Evolutionary conservation across 2,329 filamentous ascomycete species (phyloP).

Genomic region (Aspergillus sp.): DNA sequence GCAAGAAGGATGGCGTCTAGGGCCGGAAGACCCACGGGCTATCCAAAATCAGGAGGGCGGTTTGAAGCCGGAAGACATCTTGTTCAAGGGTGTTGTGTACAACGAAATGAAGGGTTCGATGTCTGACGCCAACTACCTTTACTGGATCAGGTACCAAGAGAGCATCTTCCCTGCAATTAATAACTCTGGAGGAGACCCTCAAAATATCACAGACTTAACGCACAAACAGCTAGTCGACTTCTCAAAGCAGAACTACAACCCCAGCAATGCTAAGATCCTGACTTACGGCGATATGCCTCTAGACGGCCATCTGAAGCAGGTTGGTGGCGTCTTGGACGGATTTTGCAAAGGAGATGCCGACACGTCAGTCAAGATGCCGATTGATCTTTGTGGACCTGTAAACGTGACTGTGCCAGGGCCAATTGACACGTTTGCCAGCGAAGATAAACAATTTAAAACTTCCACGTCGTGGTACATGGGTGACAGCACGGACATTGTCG

Average conservation of each 20-base stretch:
- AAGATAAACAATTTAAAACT: constrained; percentile 87
- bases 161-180: constrained; percentile 92
- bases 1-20: constrained; percentile 95
- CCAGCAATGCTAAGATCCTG: constrained; percentile 93
- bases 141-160: constrained; percentile 93
- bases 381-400: constrained; percentile 68
- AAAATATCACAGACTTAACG: constrained; percentile 93
- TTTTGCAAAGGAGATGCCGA: constrained; percentile 73
- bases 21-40: constrained; percentile 79
- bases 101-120: constrained; percentile 99
- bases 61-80: constrained; percentile 49
- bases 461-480: constrained; percentile 91
- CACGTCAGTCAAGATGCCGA: constrained; percentile 71
- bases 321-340: constrained; percentile 69
- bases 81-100: constrained; percentile 47
- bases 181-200: constrained; percentile 94
- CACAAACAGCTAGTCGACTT: constrained; percentile 86
- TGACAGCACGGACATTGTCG: constrained; percentile 76
- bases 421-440: constrained; percentile 79
- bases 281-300: constrained; percentile 95
- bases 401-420: constrained; percentile 75
- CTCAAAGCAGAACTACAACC: constrained; percentile 92
- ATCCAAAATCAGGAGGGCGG: constrained; percentile 42
- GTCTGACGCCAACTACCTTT: constrained; percentile 94
- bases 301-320: constrained; percentile 73